Evolutionary conservation across 352 stramenopile species (phyloP).

Genomic region (Bremia lactucae): DNA sequence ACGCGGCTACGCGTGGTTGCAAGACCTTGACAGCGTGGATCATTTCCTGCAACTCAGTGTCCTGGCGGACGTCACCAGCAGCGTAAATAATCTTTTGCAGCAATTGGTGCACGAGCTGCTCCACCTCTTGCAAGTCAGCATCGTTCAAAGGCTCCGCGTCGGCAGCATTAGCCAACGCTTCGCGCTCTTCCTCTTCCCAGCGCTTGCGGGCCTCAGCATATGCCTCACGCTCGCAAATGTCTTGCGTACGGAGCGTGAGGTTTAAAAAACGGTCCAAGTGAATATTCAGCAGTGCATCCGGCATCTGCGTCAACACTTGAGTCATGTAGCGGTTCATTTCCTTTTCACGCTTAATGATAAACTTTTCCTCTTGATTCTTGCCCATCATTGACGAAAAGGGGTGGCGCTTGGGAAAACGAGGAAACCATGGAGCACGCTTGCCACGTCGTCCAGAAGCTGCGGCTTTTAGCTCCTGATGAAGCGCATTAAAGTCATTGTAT

Average conservation of each 20-base stretch:
- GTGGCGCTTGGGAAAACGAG: conserved; percentile 83
- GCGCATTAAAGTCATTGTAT: conserved; percentile 87
- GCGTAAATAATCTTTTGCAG: conserved; percentile 86
- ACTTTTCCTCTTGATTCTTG: conserved; percentile 88
- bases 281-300: conserved; percentile 78
- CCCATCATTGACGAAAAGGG: conserved; percentile 86
- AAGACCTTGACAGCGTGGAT: conserved; percentile 85
- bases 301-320: conserved; percentile 86
- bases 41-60: conserved; percentile 86
- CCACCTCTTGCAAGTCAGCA: conserved; percentile 81
- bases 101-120: conserved; percentile 81
- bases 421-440: conserved; percentile 85
- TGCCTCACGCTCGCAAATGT: conserved; percentile 83
- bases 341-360: conserved; percentile 87
- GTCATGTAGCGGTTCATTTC: conserved; percentile 88
- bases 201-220: conserved; percentile 80
- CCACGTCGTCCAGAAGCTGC: conserved; percentile 71
- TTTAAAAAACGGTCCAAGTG: conserved; percentile 88
- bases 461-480: conserved; percentile 83
- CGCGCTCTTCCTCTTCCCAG: conserved; percentile 83
- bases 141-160: conserved; percentile 81
- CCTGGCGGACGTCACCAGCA: conserved; percentile 74
- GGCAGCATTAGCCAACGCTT: conserved; percentile 74
- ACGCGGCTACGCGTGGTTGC: conserved; percentile 69
- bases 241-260: conserved; percentile 71